Percentiles rank a stretch among this genome's conserved stretches.
These are phyloP conservation scores for Escovopsis sp. DNA, from an alignment of 2,329 filamentous ascomycete species.

Conservation along the genomic window DNA sequence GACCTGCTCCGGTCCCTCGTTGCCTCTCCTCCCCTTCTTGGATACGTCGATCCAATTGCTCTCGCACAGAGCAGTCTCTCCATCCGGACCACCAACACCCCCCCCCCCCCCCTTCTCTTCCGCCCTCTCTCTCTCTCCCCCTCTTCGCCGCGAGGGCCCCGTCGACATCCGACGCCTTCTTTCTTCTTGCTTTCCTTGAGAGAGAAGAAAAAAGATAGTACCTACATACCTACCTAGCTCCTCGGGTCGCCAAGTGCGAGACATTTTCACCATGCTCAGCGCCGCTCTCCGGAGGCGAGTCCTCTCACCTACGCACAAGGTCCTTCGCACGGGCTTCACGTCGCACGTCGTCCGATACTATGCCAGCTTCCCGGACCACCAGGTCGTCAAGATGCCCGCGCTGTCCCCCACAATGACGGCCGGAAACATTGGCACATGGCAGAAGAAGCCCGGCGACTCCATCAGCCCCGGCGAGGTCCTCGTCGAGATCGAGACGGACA, in stretches of 20 bases:
- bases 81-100: no score
- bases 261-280: conserved; percentile 38
- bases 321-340: conserved; percentile 35
- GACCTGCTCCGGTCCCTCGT: conserved; percentile 7
- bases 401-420: conserved; percentile 95
- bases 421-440: conserved; percentile 93
- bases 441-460: conserved; percentile 87
- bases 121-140: no score
- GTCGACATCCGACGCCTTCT: no score
- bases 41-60: conserved; percentile 4
- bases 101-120: no score
- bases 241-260: conserved; percentile 9
- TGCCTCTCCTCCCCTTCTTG: conserved; percentile 4
- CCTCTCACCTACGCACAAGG: conserved; percentile 34
- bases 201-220: no score
- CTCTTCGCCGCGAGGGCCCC: no score
- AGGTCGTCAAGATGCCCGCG: conserved; percentile 93
- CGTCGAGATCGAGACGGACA: conserved; percentile 98
- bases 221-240: no score
- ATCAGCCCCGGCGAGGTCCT: conserved; percentile 87
- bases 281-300: conserved; percentile 48
- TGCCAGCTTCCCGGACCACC: conserved; percentile 87
- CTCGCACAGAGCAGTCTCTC: background rate
- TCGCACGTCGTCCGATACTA: conserved; percentile 47
- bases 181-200: no score